Percentiles rank a stretch among this genome's conserved stretches.
phyloP scores from a whole-genome alignment of 371 early-diverging fungal species.

The Mucor lusitanicus region DNA sequence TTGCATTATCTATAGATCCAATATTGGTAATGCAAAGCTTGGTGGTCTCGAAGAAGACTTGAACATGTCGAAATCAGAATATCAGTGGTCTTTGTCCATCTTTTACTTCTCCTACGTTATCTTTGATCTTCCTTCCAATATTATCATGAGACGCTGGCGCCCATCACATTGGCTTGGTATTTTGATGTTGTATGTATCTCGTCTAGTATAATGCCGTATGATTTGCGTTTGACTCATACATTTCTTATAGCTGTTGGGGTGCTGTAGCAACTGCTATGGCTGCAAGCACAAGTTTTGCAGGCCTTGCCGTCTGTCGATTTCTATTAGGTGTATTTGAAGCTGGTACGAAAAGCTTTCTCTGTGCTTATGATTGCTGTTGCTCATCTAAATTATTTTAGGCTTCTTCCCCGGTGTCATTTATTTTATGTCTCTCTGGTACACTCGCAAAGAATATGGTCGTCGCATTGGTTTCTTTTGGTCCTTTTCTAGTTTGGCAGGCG shows the following conservation, averaged over 20 bases:
- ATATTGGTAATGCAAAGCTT: slow-evolving; percentile 49
- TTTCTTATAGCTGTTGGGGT: slow-evolving; percentile 24
- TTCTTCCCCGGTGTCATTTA: slow-evolving; percentile 34
- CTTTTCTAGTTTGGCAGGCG: slow-evolving; percentile 44
- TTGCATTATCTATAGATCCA: slow-evolving; percentile 23
- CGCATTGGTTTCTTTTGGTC: slow-evolving; percentile 48
- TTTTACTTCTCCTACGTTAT: slow-evolving; percentile 29
- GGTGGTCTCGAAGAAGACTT: slow-evolving; percentile 38
- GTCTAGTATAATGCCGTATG: background rate
- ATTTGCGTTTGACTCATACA: background rate
- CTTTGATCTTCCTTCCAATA: slow-evolving; percentile 35
- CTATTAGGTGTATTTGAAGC: slow-evolving; percentile 31
- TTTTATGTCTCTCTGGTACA: slow-evolving; percentile 48
- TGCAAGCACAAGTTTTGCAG: slow-evolving; percentile 26
- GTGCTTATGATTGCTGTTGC: background rate
- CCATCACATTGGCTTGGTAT: slow-evolving; percentile 25
- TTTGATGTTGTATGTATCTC: slow-evolving; percentile 18
- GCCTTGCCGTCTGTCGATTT: slow-evolving; percentile 23
- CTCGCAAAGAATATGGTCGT: slow-evolving; percentile 41
- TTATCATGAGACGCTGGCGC: slow-evolving; percentile 31
- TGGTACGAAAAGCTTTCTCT: background rate
- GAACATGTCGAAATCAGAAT: slow-evolving; percentile 23
- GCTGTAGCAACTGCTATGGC: slow-evolving; percentile 30
- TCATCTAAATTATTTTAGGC: background rate
- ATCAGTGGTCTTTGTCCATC: slow-evolving; percentile 28